These are phyloP conservation scores for Salix udensis DNA, from an alignment of 345 rosid genomes.

Conservation along the genomic window DNA sequence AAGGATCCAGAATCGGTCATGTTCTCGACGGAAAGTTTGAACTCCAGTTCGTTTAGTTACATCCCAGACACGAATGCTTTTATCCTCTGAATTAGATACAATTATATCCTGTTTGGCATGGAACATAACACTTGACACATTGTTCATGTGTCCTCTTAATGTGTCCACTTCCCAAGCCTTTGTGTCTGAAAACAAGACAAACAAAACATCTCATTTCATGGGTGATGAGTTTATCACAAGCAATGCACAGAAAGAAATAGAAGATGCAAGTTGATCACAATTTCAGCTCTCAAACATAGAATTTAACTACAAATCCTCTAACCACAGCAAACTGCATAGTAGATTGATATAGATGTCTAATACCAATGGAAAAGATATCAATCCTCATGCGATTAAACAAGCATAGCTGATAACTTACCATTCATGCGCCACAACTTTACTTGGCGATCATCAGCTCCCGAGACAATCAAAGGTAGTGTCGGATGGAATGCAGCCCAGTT, in stretches of 20 bases:
- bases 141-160: constrained; percentile 90
- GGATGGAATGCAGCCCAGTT: constrained; percentile 99
- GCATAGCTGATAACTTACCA: constrained; percentile 39
- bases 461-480: constrained; percentile 85
- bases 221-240: background rate
- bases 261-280: background rate
- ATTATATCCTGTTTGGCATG: constrained; percentile 93
- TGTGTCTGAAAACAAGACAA: constrained; percentile 57
- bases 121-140: constrained; percentile 94
- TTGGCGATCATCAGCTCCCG: constrained; percentile 98
- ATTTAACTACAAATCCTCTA: background rate
- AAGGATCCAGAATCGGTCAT: constrained; percentile 93
- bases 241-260: background rate
- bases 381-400: background rate
- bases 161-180: constrained; percentile 99
- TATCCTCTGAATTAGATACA: constrained; percentile 96
- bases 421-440: constrained; percentile 98
- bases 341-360: background rate
- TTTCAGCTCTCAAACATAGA: background rate
- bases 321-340: background rate
- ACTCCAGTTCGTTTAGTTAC: constrained; percentile 85
- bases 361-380: background rate
- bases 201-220: background rate
- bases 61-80: constrained; percentile 95
- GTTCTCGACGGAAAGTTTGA: constrained; percentile 94